Evolutionary conservation across 139 green algal genomes (phyloP), one percentile per base, ranked within the genome.

Genomic region (Coccomyxa sp.): DNA sequence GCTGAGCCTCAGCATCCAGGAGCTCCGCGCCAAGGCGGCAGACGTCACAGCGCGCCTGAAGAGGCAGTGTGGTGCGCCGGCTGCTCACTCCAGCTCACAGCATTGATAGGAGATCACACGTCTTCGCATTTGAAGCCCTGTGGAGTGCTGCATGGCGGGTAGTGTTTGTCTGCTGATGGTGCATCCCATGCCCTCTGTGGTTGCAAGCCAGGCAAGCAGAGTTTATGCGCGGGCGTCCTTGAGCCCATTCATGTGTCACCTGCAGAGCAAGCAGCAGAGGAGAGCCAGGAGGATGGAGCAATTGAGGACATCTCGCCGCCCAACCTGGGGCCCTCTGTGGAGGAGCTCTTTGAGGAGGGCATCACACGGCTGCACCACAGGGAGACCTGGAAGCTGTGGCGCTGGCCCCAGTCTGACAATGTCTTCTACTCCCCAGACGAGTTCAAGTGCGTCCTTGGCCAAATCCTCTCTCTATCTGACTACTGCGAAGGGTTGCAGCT

Each of bases 261-360:
- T 78, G 73, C 73, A 18, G 55, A 27, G 16, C 72, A 81, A 39
- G 75, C 76, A 38, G 74, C 50, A n/a, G 83, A 86, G 55, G 44
- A 71, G 29, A 76, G 83, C 29, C 31, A 44, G 44, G 18, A 71
- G 74, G 24, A 16, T 27, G 31, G 58, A 0, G 35, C 8, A 6
- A 14, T 12, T 34, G 50, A 39, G 44, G 44, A 29, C 14, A 33
- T 78, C 69, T 82, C 16, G 75, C 75, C 1, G 82, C 81, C 75
- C 7, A 40, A 74, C n/a, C 81, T 85, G 41, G 85, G 90, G 39
- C 74, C 82, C 0, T 79, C 82, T 0, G 70, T 94, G 40, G 89
- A 92, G n/a, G 88, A 94, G 70, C 72, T 95, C 31, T 81, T 95
- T 37, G 86, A 91, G 34, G 84, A 90, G 77, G 92, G 91, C 29